These are phyloP conservation scores for Cyclotella cryptica DNA, from an alignment of 108 stramenopile genomes.

Conservation along the genomic window DNA sequence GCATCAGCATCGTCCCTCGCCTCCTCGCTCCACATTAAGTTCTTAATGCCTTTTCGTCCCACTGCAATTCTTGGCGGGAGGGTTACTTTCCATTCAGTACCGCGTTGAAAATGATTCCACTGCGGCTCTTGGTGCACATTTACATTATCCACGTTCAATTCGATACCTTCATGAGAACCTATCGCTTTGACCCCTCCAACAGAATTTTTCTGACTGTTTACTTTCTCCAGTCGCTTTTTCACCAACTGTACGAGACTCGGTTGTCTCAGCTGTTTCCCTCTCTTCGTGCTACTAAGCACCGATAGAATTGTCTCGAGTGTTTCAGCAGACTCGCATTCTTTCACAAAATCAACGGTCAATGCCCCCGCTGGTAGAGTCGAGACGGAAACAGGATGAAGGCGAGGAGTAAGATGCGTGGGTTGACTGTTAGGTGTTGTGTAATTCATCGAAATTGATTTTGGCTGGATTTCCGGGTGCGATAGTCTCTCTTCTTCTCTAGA, in stretches of 20 bases:
- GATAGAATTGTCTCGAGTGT: slow-evolving; percentile 26
- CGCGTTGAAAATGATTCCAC: slow-evolving; percentile 22
- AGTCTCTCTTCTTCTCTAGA: neutral
- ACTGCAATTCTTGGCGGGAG: slow-evolving; percentile 2
- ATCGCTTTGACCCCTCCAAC: neutral
- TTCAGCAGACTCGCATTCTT: slow-evolving; percentile 12
- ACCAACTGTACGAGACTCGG: slow-evolving; percentile 37
- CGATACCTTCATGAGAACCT: neutral
- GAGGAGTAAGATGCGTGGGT: slow-evolving; percentile 3
- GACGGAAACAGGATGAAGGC: slow-evolving; percentile 25
- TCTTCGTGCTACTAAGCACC: slow-evolving; percentile 2
- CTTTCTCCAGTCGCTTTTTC: slow-evolving; percentile 18
- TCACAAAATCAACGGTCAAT: slow-evolving; percentile 40
- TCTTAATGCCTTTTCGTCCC: slow-evolving; percentile 1
- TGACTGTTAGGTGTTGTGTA: neutral
- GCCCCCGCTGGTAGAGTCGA: slow-evolving; percentile 31
- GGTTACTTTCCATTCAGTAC: neutral
- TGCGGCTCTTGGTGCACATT: neutral
- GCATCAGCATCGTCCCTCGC: neutral
- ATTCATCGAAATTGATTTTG: neutral
- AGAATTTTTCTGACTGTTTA: neutral
- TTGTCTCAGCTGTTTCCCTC: slow-evolving; percentile 26
- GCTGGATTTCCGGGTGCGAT: neutral
- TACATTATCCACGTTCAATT: neutral
- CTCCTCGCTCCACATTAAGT: too few relatives aligned